These are phyloP conservation scores for Ampelocalamus luodianensis DNA, from an alignment of 176 grass and related monocot species.

Conservation along the genomic window DNA sequence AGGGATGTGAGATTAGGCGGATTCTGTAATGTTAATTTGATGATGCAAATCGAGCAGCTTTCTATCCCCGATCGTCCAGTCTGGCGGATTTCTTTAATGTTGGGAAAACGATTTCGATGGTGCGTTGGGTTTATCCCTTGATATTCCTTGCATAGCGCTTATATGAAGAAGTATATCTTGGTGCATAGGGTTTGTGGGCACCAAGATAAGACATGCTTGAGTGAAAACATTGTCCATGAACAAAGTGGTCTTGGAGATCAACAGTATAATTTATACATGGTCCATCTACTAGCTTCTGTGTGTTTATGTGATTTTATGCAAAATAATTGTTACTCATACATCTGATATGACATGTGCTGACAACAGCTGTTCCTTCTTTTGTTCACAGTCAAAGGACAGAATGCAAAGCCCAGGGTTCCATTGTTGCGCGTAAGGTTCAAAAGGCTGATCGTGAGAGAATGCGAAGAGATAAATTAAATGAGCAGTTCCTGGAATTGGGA, in stretches of 20 bases:
- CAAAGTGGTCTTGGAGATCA: conserved; percentile 9
- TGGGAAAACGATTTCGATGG: neutral
- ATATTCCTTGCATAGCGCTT: neutral
- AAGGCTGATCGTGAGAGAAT: conserved; percentile 95
- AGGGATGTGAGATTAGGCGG: neutral
- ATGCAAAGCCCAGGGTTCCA: conserved; percentile 21
- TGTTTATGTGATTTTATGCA: conserved; percentile 2
- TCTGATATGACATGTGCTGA: conserved; percentile 28
- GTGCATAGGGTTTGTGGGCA: conserved; percentile 9
- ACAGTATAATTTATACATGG: conserved; percentile 6
- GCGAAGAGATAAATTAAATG: conserved; percentile 85
- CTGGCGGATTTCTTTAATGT: neutral
- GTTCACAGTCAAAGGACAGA: conserved; percentile 47
- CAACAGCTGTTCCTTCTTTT: conserved; percentile 14
- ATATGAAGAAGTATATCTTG: neutral
- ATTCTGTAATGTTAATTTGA: conserved; percentile 1
- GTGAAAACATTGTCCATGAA: conserved; percentile 7
- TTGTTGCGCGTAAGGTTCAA: conserved; percentile 67
- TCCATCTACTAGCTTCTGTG: neutral
- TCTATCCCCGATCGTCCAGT: neutral
- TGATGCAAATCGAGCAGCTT: conserved; percentile 10
- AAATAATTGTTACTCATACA: conserved; percentile 2
- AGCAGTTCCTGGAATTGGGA: conserved; percentile 83
- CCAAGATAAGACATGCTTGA: neutral
- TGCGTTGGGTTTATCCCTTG: neutral